phyloP scores from a whole-genome alignment of 805 yeast genomes.

The Suhomyces faveliae region DNA sequence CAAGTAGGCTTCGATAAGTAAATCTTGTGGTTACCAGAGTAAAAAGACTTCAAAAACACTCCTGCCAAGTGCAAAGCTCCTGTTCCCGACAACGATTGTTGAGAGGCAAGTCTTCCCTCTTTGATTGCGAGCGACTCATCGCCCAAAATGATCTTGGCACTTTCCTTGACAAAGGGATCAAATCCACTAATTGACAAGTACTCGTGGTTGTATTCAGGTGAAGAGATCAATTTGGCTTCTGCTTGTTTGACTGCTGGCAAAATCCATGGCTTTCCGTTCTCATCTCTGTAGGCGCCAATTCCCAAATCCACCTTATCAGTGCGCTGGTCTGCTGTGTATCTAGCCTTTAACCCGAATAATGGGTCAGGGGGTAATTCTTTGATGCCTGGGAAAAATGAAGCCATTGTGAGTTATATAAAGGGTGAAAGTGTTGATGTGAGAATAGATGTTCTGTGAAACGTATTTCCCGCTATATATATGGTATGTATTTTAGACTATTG shows the following conservation, averaged over 20 bases:
- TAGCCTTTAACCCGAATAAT: constrained; percentile 74
- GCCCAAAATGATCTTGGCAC: constrained; percentile 74
- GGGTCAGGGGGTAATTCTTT: constrained; percentile 81
- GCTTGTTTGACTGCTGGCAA: constrained; percentile 68
- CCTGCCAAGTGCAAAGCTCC: constrained; percentile 92
- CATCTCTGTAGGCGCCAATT: constrained; percentile 77
- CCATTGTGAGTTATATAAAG: background rate
- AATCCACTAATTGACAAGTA: constrained; percentile 82
- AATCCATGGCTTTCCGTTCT: constrained; percentile 68
- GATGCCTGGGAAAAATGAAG: constrained; percentile 46
- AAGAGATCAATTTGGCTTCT: constrained; percentile 58
- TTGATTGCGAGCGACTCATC: constrained; percentile 50
- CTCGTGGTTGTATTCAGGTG: constrained; percentile 75
- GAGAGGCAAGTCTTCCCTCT: constrained; percentile 54
- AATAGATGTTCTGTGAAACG: too few relatives aligned
- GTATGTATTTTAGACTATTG: too few relatives aligned
- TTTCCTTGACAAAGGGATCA: constrained; percentile 62
- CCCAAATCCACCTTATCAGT: constrained; percentile 78
- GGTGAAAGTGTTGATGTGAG: too few relatives aligned
- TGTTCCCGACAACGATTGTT: constrained; percentile 82
- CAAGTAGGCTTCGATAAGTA: constrained; percentile 92
- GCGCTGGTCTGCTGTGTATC: constrained; percentile 58
- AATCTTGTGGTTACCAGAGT: constrained; percentile 44
- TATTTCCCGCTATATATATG: too few relatives aligned
- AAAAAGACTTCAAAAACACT: constrained; percentile 56